Percentiles rank a stretch among this genome's conserved stretches.
phyloP scores from a whole-genome alignment of 1,284 basidiomycete genomes.

The Agaricales sp. region DNA sequence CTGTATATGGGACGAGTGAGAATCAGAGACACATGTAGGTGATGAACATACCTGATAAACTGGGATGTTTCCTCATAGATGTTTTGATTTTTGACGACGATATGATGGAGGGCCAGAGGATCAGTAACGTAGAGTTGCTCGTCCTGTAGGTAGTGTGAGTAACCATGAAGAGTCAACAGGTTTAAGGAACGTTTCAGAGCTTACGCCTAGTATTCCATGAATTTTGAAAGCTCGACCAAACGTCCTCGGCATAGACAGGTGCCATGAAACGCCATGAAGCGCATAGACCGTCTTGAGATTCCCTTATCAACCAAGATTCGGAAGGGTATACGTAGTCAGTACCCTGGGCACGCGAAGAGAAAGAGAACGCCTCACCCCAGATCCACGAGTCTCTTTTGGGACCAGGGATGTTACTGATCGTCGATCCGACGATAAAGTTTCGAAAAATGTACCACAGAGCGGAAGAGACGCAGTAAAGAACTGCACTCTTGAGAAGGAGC shows the following conservation, averaged over 20 bases:
- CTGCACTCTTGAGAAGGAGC: too few species aligned
- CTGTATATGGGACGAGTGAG: constrained; percentile 13
- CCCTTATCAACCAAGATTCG: not conserved
- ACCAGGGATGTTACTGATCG: not conserved
- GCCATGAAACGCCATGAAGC: not conserved
- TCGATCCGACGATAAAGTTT: not conserved
- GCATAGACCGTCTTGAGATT: not conserved
- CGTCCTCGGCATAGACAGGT: not conserved
- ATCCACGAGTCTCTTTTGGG: not conserved
- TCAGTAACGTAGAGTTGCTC: constrained; percentile 20
- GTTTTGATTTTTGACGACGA: constrained; percentile 23
- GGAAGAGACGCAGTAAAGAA: too few species aligned
- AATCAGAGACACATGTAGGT: not conserved
- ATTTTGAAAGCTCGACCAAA: not conserved
- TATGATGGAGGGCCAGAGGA: constrained; percentile 24
- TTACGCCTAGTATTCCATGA: not conserved
- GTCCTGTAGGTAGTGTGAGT: constrained; percentile 7
- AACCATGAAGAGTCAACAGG: not conserved
- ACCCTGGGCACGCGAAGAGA: too few species aligned
- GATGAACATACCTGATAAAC: constrained; percentile 22
- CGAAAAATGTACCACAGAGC: not conserved
- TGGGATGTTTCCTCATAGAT: constrained; percentile 22
- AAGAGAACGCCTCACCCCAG: too few species aligned
- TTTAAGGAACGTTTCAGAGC: too few species aligned
- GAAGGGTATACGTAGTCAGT: too few species aligned